A percentile compares a stretch with the other conserved stretches of the same genome.
These are phyloP conservation scores for Brassica hybrid DNA, from an alignment of 441 rosid species.

Conservation along the genomic window DNA sequence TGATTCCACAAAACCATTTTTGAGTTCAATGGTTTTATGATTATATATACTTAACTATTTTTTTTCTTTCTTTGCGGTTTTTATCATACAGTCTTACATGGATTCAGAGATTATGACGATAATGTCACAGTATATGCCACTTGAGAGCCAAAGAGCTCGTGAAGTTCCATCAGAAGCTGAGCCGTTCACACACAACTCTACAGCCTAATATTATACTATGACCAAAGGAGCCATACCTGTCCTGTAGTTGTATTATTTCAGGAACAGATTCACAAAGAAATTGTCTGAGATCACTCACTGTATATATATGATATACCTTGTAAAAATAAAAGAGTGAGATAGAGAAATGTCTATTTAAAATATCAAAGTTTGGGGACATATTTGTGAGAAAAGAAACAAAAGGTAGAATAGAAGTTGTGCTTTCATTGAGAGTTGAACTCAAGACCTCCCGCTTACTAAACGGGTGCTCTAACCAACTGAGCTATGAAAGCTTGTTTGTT, in stretches of 20 bases:
- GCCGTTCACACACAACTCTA: slow-evolving; percentile 61
- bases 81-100: slow-evolving; percentile 77
- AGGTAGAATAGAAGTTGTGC: background rate
- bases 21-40: background rate
- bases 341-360: background rate
- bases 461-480: slow-evolving; percentile 99
- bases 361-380: background rate
- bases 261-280: slow-evolving; percentile 16
- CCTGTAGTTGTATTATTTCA: slow-evolving; percentile 1
- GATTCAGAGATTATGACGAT: slow-evolving; percentile 95
- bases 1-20: background rate
- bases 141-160: slow-evolving; percentile 66
- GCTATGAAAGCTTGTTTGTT: slow-evolving; percentile 58
- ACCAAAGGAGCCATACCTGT: slow-evolving; percentile 23
- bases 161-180: slow-evolving; percentile 55
- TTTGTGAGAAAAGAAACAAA: background rate
- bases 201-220: slow-evolving; percentile 43
- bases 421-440: slow-evolving; percentile 7
- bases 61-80: background rate
- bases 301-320: background rate
- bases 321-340: slow-evolving; percentile 9
- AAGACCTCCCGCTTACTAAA: slow-evolving; percentile 67
- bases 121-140: slow-evolving; percentile 98
- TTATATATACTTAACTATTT: background rate
- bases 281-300: slow-evolving; percentile 6